Evolutionary conservation across 202 grass and related monocot species (phyloP).

Genomic region (Panicum hallii): DNA sequence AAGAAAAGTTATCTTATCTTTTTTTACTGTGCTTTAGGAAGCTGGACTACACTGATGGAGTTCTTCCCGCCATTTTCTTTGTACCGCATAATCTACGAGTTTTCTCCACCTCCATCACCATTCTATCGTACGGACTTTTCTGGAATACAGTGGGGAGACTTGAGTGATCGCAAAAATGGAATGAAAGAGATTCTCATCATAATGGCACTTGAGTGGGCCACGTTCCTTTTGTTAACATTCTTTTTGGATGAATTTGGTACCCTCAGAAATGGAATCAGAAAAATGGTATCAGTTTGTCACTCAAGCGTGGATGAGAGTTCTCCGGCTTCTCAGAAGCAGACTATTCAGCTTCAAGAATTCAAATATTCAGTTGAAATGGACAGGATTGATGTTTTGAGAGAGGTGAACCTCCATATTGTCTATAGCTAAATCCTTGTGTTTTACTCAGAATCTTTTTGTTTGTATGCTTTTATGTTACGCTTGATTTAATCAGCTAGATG

Average conservation of each 20-base stretch:
- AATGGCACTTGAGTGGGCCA: slow-evolving; percentile 57
- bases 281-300: slow-evolving; percentile 10
- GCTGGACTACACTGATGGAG: slow-evolving; percentile 58
- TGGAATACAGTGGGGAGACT: slow-evolving; percentile 54
- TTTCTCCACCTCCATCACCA: slow-evolving; percentile 45
- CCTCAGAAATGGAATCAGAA: slow-evolving; percentile 46
- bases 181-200: slow-evolving; percentile 49
- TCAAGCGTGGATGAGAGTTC: slow-evolving; percentile 3
- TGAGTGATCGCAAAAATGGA: slow-evolving; percentile 60
- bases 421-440: neutral
- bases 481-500: neutral
- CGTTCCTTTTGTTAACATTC: slow-evolving; percentile 53
- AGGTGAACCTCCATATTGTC: slow-evolving; percentile 31
- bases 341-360: slow-evolving; percentile 50
- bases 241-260: slow-evolving; percentile 56
- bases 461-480: neutral
- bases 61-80: slow-evolving; percentile 62
- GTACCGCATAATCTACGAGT: slow-evolving; percentile 61
- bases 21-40: slow-evolving; percentile 39
- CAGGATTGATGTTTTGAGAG: slow-evolving; percentile 52
- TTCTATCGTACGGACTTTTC: slow-evolving; percentile 39
- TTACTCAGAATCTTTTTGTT: neutral
- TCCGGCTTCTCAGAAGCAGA: slow-evolving; percentile 33
- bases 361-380: slow-evolving; percentile 47
- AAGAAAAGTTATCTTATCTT: neutral